Percentiles rank a stretch among this genome's conserved stretches.
Evolutionary conservation across 768 basidiomycete genomes (phyloP).

Genomic region (Sistotremastrum niveocremeum): DNA sequence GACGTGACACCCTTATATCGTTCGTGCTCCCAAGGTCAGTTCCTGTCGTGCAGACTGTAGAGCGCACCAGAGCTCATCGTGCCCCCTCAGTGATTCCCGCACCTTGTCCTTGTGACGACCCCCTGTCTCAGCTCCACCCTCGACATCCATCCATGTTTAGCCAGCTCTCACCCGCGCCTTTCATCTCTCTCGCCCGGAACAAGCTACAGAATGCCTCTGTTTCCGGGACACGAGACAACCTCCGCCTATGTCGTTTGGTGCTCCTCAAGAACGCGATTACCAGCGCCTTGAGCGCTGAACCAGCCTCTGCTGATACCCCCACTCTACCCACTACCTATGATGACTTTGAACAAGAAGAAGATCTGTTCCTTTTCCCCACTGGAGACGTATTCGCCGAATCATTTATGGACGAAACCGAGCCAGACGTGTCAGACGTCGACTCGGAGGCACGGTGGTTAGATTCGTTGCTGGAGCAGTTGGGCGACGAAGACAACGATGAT

Average conservation of each 20-base stretch:
- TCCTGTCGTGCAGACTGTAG: too few relatives aligned
- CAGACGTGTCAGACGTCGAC: conserved; percentile 22
- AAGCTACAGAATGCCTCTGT: conserved; percentile 57
- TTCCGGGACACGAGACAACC: conserved; percentile 41
- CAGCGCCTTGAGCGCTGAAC: conserved; percentile 32
- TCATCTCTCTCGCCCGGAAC: conserved; percentile 54
- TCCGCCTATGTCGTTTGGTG: conserved; percentile 78
- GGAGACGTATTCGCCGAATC: conserved; percentile 33
- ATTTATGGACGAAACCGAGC: conserved; percentile 20
- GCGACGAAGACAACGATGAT: conserved; percentile 59
- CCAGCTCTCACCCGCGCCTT: conserved; percentile 16
- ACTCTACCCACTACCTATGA: conserved; percentile 28
- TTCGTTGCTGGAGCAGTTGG: conserved; percentile 61
- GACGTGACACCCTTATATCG: too few relatives aligned
- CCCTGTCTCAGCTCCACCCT: conserved; percentile 7
- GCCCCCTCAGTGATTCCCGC: conserved; percentile 12
- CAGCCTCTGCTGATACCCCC: conserved; percentile 15
- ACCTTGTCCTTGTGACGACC: neutral
- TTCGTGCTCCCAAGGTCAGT: too few relatives aligned
- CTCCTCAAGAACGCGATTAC: conserved; percentile 75
- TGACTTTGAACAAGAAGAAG: conserved; percentile 38
- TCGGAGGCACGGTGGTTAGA: conserved; percentile 77
- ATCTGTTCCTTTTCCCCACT: conserved; percentile 75
- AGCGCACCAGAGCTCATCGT: too few relatives aligned
- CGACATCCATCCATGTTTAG: conserved; percentile 9